Conservation (phyloP, 2,329 filamentous ascomycete species). For the Pestalotiopsis fici region DNA sequence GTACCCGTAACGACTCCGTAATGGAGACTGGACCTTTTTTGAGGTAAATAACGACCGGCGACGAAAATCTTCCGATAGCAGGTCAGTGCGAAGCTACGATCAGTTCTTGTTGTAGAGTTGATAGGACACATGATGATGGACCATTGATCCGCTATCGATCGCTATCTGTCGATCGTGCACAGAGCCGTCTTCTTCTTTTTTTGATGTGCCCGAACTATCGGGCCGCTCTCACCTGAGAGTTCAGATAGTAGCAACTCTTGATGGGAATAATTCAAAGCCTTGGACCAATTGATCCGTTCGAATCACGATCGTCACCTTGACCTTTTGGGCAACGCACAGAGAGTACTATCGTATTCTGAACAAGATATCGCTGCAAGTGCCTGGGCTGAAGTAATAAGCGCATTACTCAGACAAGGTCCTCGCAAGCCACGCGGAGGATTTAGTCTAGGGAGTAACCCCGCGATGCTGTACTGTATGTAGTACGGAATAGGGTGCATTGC, state of each 20-base stretch:
- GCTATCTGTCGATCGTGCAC: background rate
- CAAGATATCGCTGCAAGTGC: too few species aligned
- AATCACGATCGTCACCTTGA: too few species aligned
- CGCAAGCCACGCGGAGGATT: background rate
- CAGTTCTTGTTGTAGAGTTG: background rate
- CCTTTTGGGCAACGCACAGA: too few species aligned
- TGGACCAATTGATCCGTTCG: too few species aligned
- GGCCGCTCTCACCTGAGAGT: background rate
- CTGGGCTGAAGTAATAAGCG: background rate
- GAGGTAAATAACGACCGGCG: background rate
- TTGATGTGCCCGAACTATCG: background rate
- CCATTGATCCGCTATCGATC: background rate
- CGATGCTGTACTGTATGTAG: background rate
- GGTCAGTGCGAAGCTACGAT: background rate
- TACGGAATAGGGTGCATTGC: background rate
- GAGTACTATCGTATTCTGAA: too few species aligned
- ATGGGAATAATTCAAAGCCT: background rate
- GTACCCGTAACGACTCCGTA: background rate
- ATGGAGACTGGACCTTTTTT: background rate
- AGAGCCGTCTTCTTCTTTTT: background rate
- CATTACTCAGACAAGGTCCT: background rate
- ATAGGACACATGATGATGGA: background rate
- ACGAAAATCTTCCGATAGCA: background rate
- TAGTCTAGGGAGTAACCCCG: background rate
- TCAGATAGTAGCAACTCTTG: background rate